These are phyloP conservation scores for Fusarium xylarioides DNA, from an alignment of 2,329 filamentous ascomycete genomes.

Conservation along the genomic window DNA sequence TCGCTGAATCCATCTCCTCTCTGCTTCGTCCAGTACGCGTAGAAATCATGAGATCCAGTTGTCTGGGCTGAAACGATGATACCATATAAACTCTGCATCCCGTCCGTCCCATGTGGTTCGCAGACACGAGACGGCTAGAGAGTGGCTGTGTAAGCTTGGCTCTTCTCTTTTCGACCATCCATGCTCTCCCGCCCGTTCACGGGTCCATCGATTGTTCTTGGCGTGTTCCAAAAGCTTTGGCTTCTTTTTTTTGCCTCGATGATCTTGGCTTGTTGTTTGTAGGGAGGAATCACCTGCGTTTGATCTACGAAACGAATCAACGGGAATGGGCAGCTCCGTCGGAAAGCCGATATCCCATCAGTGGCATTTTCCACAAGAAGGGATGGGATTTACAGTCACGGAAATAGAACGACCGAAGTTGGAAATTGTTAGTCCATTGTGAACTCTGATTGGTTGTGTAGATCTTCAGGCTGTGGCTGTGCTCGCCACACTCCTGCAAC, in stretches of 20 bases:
- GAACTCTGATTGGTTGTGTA: constrained; percentile 14
- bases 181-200: constrained; percentile 1
- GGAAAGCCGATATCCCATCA: constrained; percentile 4
- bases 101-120: constrained; percentile 22
- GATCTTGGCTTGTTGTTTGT: constrained; percentile 10
- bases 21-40: not conserved
- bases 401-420: constrained; percentile 23
- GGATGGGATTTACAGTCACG: constrained; percentile 22
- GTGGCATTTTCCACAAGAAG: constrained; percentile 4
- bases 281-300: not conserved
- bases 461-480: constrained; percentile 34
- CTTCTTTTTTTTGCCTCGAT: constrained; percentile 13
- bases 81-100: constrained; percentile 7
- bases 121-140: constrained; percentile 30
- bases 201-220: constrained; percentile 18
- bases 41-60: not conserved
- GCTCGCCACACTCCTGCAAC: constrained; percentile 34
- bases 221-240: constrained; percentile 22
- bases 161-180: constrained; percentile 5
- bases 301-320: constrained; percentile 19
- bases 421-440: not conserved
- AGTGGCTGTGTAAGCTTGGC: constrained; percentile 37
- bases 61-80: constrained; percentile 20
- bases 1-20: not conserved
- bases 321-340: constrained; percentile 15